A percentile compares a stretch with the other conserved stretches of the same genome.
phyloP scores from a whole-genome alignment of 257 asterid species.

The Solanum appendiculatum region DNA sequence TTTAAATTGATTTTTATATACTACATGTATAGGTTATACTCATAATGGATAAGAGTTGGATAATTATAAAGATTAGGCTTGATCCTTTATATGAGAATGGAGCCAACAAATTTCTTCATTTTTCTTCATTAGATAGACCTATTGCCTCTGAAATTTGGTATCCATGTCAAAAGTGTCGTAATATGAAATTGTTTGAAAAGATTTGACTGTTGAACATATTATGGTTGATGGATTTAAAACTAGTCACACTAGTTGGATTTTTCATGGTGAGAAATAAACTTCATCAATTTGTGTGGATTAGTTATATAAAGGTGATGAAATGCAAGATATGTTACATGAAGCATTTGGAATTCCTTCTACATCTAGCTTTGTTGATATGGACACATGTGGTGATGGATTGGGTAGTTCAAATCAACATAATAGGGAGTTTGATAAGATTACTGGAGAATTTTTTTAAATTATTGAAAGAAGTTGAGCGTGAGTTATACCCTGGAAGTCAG shows the following conservation, averaged over 20 bases:
- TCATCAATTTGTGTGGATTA: neutral
- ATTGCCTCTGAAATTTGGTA: neutral
- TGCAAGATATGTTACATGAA: neutral
- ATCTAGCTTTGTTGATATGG: neutral
- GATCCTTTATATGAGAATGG: neutral
- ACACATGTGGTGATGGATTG: neutral
- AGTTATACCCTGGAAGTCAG: neutral
- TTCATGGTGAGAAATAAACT: no score
- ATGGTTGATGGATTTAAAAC: neutral
- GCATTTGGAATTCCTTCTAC: neutral
- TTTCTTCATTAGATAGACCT: neutral
- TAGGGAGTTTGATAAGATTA: no score
- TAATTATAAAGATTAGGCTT: no score
- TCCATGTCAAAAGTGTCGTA: neutral
- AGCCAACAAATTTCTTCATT: no score
- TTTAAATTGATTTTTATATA: no score
- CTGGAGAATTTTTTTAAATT: neutral
- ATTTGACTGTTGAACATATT: neutral
- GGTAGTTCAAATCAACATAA: neutral
- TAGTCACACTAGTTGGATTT: neutral
- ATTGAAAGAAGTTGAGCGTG: neutral
- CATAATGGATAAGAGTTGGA: no score
- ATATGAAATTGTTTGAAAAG: neutral
- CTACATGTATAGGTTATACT: no score
- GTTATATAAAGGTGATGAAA: neutral